A percentile compares a stretch with the other conserved stretches of the same genome.
phyloP scores from a whole-genome alignment of 1,284 basidiomycete genomes.

The Melampsora americana region DNA sequence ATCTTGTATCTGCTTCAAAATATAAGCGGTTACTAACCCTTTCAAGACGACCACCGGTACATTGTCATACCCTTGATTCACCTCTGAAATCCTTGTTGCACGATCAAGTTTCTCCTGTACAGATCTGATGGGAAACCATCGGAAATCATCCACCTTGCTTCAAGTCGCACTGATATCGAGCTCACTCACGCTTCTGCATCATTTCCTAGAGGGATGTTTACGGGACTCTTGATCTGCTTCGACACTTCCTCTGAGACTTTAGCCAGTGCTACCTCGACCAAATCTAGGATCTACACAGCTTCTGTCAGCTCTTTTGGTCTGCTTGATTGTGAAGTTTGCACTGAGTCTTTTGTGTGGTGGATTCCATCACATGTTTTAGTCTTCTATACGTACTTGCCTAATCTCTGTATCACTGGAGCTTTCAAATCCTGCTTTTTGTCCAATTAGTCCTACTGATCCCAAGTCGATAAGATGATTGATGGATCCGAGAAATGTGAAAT shows the following conservation, averaged over 20 bases:
- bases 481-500: slow-evolving; percentile 83
- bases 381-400: slow-evolving; percentile 57
- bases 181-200: no score
- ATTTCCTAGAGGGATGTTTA: no score
- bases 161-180: no score
- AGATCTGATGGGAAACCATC: background rate
- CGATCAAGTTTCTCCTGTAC: background rate
- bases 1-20: background rate
- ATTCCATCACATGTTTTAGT: no score
- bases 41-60: slow-evolving; percentile 68
- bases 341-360: no score
- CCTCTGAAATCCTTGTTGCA: background rate
- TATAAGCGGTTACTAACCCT: slow-evolving; percentile 47
- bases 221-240: background rate
- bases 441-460: slow-evolving; percentile 87
- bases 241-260: background rate
- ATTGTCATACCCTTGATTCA: slow-evolving; percentile 57
- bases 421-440: slow-evolving; percentile 88
- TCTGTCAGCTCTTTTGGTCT: background rate
- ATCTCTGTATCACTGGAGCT: slow-evolving; percentile 80
- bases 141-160: background rate
- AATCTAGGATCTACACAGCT: slow-evolving; percentile 11
- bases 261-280: slow-evolving; percentile 11
- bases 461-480: slow-evolving; percentile 83
- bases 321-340: no score